Conservation (phyloP, 805 yeast species). For the Metschnikowia lachancei region DNA sequence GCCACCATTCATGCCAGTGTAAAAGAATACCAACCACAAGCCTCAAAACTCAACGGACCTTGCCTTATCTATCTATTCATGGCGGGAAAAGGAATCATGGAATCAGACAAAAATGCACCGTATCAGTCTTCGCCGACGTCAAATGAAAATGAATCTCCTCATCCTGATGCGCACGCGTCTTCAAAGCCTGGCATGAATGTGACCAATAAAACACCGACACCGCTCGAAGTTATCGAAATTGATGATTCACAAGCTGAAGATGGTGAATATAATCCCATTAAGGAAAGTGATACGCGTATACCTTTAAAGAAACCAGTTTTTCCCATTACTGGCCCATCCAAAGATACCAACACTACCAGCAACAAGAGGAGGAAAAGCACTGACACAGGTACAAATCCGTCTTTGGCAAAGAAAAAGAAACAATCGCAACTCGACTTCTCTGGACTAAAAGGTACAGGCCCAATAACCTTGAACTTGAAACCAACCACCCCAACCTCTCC, state of each 20-base stretch:
- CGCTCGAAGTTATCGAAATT: not conserved
- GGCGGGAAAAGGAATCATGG: not conserved
- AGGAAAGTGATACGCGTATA: not conserved
- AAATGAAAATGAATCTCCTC: not conserved
- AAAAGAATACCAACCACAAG: not conserved
- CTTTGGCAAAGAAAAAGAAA: not conserved
- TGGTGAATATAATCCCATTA: not conserved
- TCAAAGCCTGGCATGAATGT: not conserved
- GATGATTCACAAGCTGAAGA: not conserved
- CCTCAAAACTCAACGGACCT: not conserved
- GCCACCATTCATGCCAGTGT: not conserved
- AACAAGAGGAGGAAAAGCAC: not conserved
- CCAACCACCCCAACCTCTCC: not conserved
- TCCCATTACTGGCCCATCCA: not conserved
- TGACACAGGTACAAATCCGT: not conserved
- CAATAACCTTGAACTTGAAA: not conserved
- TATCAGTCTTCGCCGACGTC: not conserved
- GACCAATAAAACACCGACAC: not conserved
- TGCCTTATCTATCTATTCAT: not conserved
- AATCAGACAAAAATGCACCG: not conserved
- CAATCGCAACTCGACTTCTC: not conserved
- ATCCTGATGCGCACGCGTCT: not conserved
- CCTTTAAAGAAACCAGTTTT: not conserved
- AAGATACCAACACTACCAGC: not conserved
- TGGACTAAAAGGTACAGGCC: not conserved